These are phyloP conservation scores for Fusarium zealandicum DNA, from an alignment of 2,329 filamentous ascomycete genomes.

Conservation along the genomic window DNA sequence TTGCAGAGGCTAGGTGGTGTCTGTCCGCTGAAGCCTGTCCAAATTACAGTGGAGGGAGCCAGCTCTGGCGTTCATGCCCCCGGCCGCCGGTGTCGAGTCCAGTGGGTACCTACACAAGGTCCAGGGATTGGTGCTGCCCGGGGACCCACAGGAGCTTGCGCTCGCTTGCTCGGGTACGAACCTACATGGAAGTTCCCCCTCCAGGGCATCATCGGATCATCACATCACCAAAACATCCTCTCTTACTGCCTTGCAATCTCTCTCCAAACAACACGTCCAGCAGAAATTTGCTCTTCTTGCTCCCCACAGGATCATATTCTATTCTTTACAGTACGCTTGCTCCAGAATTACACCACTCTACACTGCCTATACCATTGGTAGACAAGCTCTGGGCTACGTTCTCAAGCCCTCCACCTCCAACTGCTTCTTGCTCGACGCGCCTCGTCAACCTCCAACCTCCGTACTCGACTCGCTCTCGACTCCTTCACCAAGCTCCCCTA, in stretches of 20 bases:
- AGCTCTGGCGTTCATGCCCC: constrained; percentile 24
- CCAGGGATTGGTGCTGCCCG: no score
- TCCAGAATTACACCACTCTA: no score
- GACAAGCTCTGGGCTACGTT: no score
- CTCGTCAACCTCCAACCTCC: constrained; percentile 5
- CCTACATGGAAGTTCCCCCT: constrained; percentile 29
- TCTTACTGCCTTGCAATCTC: constrained; percentile 1
- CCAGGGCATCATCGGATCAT: constrained; percentile 37
- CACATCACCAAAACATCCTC: constrained; percentile 21
- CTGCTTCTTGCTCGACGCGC: constrained; percentile 24
- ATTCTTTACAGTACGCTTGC: constrained; percentile 3
- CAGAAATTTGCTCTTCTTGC: constrained; percentile 1
- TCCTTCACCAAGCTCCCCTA: constrained; percentile 8
- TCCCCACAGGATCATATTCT: background rate
- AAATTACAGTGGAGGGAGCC: constrained; percentile 25
- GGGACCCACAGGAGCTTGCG: constrained; percentile 22
- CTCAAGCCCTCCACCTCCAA: constrained; percentile 19
- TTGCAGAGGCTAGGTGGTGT: background rate
- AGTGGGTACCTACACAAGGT: background rate
- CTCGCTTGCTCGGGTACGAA: constrained; percentile 10
- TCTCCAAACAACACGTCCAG: constrained; percentile 16
- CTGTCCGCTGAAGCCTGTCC: constrained; percentile 8
- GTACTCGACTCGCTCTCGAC: background rate
- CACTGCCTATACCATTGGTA: no score
- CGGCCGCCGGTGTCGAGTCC: constrained; percentile 1